phyloP scores from a whole-genome alignment of 148 eudicot genomes.

The Chenopodium album region DNA sequence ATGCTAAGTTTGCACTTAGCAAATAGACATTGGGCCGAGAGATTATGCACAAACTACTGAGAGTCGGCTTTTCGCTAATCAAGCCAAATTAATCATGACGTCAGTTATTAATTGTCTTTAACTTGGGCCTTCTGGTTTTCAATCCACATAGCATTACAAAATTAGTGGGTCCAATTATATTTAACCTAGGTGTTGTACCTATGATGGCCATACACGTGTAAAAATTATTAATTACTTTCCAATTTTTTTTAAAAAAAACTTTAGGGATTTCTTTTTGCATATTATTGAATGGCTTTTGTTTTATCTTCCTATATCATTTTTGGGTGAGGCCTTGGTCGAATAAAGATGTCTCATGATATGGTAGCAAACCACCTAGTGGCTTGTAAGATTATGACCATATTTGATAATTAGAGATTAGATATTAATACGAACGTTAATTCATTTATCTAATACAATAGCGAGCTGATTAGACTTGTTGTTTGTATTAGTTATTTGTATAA shows the following conservation, averaged over 20 bases:
- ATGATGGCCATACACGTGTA: conserved; percentile 6
- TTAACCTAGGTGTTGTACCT: neutral
- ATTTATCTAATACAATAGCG: no score
- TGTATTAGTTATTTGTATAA: no score
- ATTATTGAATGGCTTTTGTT: neutral
- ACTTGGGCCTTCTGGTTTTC: conserved; percentile 10
- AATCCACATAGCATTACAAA: neutral
- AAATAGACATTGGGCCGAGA: conserved; percentile 18
- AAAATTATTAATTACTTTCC: neutral
- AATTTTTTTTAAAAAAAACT: neutral
- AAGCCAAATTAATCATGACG: conserved; percentile 11
- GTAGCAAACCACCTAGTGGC: neutral
- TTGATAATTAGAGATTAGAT: no score
- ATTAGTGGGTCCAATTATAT: neutral
- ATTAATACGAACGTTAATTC: no score
- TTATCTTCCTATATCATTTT: neutral
- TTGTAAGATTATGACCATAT: no score
- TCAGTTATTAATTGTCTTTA: conserved; percentile 1
- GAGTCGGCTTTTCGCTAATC: conserved; percentile 12
- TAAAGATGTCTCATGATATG: neutral
- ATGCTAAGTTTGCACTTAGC: conserved; percentile 13
- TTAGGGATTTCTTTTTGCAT: neutral
- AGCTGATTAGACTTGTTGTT: no score
- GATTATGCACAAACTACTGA: neutral
- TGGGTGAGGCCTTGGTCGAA: neutral